These are phyloP conservation scores for Cyclotella kingstonii DNA, from an alignment of 108 stramenopile species.

Conservation along the genomic window DNA sequence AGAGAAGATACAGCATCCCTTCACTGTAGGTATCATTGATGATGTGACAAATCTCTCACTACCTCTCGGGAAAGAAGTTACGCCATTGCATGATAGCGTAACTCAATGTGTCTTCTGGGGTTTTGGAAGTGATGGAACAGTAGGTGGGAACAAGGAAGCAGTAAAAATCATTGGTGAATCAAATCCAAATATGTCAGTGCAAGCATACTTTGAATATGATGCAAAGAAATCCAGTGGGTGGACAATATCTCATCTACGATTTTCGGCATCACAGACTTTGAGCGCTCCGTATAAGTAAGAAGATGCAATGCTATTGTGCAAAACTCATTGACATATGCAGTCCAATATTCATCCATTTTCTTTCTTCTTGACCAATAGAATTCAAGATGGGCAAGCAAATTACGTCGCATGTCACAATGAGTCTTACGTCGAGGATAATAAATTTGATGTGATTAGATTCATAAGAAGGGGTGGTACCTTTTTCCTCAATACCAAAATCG, in stretches of 20 bases:
- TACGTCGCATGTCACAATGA: conserved; percentile 69
- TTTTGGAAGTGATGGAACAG: conserved; percentile 61
- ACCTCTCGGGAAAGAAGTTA: conserved; percentile 44
- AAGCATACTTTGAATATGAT: conserved; percentile 71
- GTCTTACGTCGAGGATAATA: conserved; percentile 57
- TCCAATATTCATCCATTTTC: conserved; percentile 14
- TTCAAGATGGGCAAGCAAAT: conserved; percentile 49
- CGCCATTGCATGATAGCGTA: conserved; percentile 40
- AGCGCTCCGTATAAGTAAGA: conserved; percentile 35
- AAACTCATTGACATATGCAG: background rate
- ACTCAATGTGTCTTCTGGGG: conserved; percentile 67
- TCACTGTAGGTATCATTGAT: conserved; percentile 66
- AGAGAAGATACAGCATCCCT: conserved; percentile 47
- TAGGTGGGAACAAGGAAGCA: conserved; percentile 60
- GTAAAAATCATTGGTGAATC: conserved; percentile 60
- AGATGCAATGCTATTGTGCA: background rate
- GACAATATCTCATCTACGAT: conserved; percentile 57
- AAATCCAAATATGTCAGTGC: conserved; percentile 49
- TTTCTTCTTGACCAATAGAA: conserved; percentile 9
- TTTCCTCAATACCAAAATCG: conserved; percentile 62
- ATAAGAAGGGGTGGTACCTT: conserved; percentile 51
- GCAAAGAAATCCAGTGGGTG: conserved; percentile 62
- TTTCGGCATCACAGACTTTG: conserved; percentile 22
- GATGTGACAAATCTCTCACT: conserved; percentile 63
- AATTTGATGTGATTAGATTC: conserved; percentile 59